These are phyloP conservation scores for Fusarium circinatum DNA, from an alignment of 2,329 filamentous ascomycete genomes.

Conservation along the genomic window DNA sequence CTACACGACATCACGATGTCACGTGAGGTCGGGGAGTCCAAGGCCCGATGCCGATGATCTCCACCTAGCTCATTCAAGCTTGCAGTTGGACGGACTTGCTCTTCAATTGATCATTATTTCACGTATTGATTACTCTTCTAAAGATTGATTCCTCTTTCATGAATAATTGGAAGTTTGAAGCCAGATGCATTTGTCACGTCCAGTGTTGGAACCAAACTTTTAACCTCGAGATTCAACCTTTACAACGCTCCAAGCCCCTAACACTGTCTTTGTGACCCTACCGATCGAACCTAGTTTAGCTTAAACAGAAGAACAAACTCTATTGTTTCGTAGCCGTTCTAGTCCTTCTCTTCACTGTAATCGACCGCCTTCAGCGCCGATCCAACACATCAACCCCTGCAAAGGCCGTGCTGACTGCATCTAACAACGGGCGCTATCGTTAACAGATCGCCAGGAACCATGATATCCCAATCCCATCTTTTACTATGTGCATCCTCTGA, in stretches of 20 bases:
- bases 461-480: not conserved
- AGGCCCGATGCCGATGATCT: slow-evolving; percentile 33
- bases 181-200: rapidly evolving
- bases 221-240: not conserved
- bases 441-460: slow-evolving; percentile 15
- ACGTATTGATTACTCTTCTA: not conserved
- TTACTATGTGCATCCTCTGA: not conserved
- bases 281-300: not conserved
- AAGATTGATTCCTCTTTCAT: rapidly evolving
- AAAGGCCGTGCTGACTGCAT: slow-evolving; percentile 6
- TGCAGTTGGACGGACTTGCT: not conserved
- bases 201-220: not conserved
- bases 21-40: slow-evolving; percentile 36
- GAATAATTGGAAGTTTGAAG: too few species aligned
- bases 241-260: not conserved
- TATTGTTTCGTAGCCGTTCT: not conserved
- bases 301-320: not conserved
- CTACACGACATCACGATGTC: slow-evolving; percentile 45
- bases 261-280: not conserved
- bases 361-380: not conserved
- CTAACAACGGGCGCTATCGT: not conserved
- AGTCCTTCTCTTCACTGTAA: not conserved
- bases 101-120: not conserved
- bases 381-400: slow-evolving; percentile 7
- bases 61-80: not conserved